phyloP scores from a whole-genome alignment of 169 alveolate genomes.

The Babesia caballi region DNA sequence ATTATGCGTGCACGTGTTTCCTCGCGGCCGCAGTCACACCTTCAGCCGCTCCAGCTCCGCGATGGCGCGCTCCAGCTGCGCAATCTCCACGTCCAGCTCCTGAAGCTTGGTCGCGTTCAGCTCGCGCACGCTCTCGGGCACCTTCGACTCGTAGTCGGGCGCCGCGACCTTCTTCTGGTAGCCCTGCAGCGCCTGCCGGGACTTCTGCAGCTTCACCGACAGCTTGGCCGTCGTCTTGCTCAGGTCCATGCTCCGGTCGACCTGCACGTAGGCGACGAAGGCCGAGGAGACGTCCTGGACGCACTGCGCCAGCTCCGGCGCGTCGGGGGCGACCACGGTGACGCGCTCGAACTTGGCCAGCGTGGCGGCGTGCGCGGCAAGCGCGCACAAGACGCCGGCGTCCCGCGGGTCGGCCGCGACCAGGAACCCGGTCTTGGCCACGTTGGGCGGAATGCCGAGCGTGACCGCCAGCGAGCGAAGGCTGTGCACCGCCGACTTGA shows the following conservation, averaged over 20 bases:
- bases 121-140: slow-evolving; percentile 77
- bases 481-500: slow-evolving; percentile 66
- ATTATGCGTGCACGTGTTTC: background rate
- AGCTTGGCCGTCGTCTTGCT: slow-evolving; percentile 59
- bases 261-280: slow-evolving; percentile 33
- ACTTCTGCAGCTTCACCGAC: slow-evolving; percentile 26
- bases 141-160: slow-evolving; percentile 80
- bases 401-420: slow-evolving; percentile 61
- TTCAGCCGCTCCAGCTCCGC: slow-evolving; percentile 49
- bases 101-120: slow-evolving; percentile 76
- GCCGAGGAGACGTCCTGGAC: slow-evolving; percentile 51
- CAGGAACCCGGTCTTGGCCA: slow-evolving; percentile 64
- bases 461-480: slow-evolving; percentile 74
- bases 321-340: slow-evolving; percentile 9
- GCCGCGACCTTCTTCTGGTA: slow-evolving; percentile 71
- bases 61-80: slow-evolving; percentile 59
- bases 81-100: slow-evolving; percentile 55
- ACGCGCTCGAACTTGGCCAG: slow-evolving; percentile 58
- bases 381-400: slow-evolving; percentile 45
- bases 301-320: slow-evolving; percentile 38
- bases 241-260: slow-evolving; percentile 55
- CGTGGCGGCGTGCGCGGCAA: slow-evolving; percentile 56
- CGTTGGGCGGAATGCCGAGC: slow-evolving; percentile 76
- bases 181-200: slow-evolving; percentile 63
- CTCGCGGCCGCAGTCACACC: background rate